phyloP scores from a whole-genome alignment of 306 rosid genomes.

The Pachyrhizus erosus region DNA sequence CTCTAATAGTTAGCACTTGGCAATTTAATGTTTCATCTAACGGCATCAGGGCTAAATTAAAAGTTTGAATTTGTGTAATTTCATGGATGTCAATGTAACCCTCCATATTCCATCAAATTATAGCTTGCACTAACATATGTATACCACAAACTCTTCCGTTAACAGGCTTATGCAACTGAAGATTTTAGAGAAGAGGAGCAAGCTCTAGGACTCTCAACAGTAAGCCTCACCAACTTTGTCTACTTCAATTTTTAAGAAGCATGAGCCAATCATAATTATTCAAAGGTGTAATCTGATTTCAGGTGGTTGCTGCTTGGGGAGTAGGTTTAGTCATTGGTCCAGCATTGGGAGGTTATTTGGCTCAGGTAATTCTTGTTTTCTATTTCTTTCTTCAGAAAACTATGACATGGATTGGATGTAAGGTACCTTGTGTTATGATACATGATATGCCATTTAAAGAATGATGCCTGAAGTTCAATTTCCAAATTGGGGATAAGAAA shows the following conservation, averaged over 20 bases:
- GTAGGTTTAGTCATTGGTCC: conserved; percentile 85
- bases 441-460: too few species aligned
- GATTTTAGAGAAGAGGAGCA: conserved; percentile 75
- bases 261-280: neutral
- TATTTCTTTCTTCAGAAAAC: neutral
- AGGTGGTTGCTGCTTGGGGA: conserved; percentile 89
- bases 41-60: neutral
- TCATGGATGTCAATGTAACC: neutral
- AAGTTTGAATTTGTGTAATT: neutral
- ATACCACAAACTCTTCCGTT: conserved; percentile 13
- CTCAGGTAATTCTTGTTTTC: conserved; percentile 61
- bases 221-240: conserved; percentile 40
- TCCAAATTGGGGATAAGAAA: too few species aligned
- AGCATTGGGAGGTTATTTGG: conserved; percentile 87
- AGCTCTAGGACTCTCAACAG: conserved; percentile 81
- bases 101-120: neutral
- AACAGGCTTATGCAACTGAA: conserved; percentile 84
- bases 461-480: neutral
- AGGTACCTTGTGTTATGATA: conserved; percentile 5
- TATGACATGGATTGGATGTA: neutral
- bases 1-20: neutral
- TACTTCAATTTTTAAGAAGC: conserved; percentile 7
- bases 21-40: neutral
- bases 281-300: conserved; percentile 41
- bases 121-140: neutral